Evolutionary conservation across 2,329 filamentous ascomycete species (phyloP), one percentile per base, ranked within the genome.

Genomic region (Xylaria sp.): DNA sequence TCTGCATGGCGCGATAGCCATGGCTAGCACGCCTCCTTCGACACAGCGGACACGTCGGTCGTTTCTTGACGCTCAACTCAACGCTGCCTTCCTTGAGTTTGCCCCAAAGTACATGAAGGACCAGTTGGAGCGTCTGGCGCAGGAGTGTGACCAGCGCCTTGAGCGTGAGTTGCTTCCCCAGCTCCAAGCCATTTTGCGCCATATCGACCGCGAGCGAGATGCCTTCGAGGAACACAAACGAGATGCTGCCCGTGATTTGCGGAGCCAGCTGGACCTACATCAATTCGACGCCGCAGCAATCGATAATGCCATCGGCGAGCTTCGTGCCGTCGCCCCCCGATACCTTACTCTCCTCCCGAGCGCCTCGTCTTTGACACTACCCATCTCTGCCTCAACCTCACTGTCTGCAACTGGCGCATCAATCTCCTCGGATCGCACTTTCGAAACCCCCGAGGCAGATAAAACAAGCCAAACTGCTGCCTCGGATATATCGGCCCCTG

Each of bases 161-260:
- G 75, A 71, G 39, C 72, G 73, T 27, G 66, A 71, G 48, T 64
- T 76, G 34, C 72, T 77, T 17, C 76, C 76, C 11, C 73, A 61
- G 66, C 68, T 77, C 19, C 71, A 71, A 36, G 68, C 66, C 27
- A 61, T 77, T 27, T 64, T 76, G 45, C 67, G 70, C 50, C 71
- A 76, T 50, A 72, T 77, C 17, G 75, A 77, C 36, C 67, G 59
- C 32, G 72, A 75, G 53, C 75, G 76, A 19, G 69, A 72, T 19
- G 66, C 64, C 19, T 77, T 76, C 60, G 72, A 75, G 14, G 61
- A 73, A 19, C 70, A 72, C 6, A 76, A 74, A 66, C 70, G 70
- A 48, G 69, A 70, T 60, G 61, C 73, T 24, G 66, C 73, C n/a
- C 67, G 64, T n/a, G 65, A 61, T 4, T 59, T 77, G 56, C 74